Percentiles rank a stretch among this genome's conserved stretches.
phyloP scores from a whole-genome alignment of 2,329 filamentous ascomycete genomes.

The Exophiala xenobiotica region DNA sequence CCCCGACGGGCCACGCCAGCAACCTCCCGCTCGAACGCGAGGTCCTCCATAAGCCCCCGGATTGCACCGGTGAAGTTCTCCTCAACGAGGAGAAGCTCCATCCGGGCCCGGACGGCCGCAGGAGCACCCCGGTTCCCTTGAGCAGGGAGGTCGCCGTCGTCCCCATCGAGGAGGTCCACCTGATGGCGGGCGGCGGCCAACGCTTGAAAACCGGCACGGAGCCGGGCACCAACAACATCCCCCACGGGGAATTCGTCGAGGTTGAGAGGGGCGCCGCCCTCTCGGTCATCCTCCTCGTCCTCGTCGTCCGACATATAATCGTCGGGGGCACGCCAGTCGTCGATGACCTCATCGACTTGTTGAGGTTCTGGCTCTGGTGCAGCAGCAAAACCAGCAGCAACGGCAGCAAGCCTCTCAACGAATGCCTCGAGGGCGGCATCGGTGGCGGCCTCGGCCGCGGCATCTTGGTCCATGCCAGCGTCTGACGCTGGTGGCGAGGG shows the following conservation, averaged over 20 bases:
- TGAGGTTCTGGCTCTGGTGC: neutral
- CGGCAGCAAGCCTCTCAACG: neutral
- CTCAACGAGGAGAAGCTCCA: constrained; percentile 5
- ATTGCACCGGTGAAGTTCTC: constrained; percentile 9
- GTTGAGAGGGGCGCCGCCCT: neutral
- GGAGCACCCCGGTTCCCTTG: constrained; percentile 4
- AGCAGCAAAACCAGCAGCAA: neutral
- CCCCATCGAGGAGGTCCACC: constrained; percentile 9
- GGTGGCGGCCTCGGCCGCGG: too few species aligned
- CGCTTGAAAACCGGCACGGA: too few species aligned
- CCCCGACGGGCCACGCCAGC: constrained; percentile 1
- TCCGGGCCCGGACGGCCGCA: constrained; percentile 16
- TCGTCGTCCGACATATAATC: neutral
- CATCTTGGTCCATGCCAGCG: too few species aligned
- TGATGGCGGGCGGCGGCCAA: constrained; percentile 5
- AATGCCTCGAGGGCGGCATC: too few species aligned
- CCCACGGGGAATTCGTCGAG: neutral
- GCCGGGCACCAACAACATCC: neutral
- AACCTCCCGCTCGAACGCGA: constrained; percentile 3
- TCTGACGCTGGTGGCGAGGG: too few species aligned
- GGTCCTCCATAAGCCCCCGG: constrained; percentile 1
- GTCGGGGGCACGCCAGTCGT: neutral
- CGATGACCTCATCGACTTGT: neutral
- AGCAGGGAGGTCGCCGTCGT: constrained; percentile 8
- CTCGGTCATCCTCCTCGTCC: neutral